These are phyloP conservation scores for Jimgerdemannia lactiflua DNA, from an alignment of 192 early-diverging fungal genomes.

Conservation along the genomic window DNA sequence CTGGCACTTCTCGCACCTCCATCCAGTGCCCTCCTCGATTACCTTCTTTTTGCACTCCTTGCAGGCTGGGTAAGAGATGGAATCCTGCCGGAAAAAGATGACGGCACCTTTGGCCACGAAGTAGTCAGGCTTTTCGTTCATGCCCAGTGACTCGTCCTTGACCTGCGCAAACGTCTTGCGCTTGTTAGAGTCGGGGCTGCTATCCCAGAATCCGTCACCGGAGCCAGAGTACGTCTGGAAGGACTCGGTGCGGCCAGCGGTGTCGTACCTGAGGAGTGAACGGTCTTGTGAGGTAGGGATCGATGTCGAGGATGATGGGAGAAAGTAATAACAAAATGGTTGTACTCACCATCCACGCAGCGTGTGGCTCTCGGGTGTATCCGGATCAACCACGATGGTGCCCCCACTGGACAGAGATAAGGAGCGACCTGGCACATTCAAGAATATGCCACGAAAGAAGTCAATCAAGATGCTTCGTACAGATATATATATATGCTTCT, in stretches of 20 bases:
- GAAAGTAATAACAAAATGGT: slow-evolving; percentile 6
- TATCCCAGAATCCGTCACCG: slow-evolving; percentile 21
- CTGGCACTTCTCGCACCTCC: slow-evolving; percentile 94
- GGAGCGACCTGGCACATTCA: slow-evolving; percentile 26
- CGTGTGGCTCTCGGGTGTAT: slow-evolving; percentile 68
- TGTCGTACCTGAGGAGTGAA: slow-evolving; percentile 12
- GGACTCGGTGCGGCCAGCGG: background rate
- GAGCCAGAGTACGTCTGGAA: slow-evolving; percentile 34
- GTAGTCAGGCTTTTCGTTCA: slow-evolving; percentile 67
- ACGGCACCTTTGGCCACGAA: slow-evolving; percentile 72
- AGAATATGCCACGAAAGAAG: slow-evolving; percentile 3
- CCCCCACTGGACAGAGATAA: slow-evolving; percentile 49
- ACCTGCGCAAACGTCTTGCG: slow-evolving; percentile 67
- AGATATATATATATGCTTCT: background rate
- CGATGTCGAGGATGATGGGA: slow-evolving; percentile 35
- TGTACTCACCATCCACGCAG: slow-evolving; percentile 72
- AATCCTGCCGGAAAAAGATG: slow-evolving; percentile 69
- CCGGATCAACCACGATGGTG: slow-evolving; percentile 63
- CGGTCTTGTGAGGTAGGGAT: background rate
- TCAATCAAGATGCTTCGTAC: slow-evolving; percentile 2
- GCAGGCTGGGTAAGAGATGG: slow-evolving; percentile 85
- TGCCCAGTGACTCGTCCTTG: slow-evolving; percentile 67
- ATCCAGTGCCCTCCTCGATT: slow-evolving; percentile 58
- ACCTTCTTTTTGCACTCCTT: slow-evolving; percentile 93
- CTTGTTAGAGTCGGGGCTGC: slow-evolving; percentile 28